These are phyloP conservation scores for Clonostachys sp. DNA, from an alignment of 2,329 filamentous ascomycete genomes.

Conservation along the genomic window DNA sequence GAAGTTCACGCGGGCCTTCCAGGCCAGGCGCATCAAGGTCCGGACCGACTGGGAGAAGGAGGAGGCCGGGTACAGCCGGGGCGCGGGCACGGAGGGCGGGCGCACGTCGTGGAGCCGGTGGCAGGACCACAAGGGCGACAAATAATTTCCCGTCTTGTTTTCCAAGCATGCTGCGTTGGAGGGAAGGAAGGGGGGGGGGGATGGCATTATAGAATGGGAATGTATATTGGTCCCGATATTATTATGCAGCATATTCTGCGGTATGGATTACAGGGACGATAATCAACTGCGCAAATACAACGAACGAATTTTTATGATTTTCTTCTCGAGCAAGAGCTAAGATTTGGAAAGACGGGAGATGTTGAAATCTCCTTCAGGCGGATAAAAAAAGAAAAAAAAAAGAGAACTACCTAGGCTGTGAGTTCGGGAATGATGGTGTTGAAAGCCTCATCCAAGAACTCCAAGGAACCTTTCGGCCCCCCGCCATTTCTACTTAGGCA, in stretches of 20 bases:
- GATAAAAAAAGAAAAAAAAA: too few species aligned
- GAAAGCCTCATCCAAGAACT: slow-evolving; percentile 2
- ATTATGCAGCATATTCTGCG: not conserved
- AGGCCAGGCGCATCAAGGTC: slow-evolving; percentile 59
- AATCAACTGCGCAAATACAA: not conserved
- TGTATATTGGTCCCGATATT: not conserved
- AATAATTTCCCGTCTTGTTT: not conserved
- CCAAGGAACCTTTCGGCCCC: slow-evolving; percentile 1
- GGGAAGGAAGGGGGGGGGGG: not conserved
- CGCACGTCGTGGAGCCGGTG: slow-evolving; percentile 28
- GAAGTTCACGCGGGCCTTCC: slow-evolving; percentile 67
- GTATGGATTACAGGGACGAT: not conserved
- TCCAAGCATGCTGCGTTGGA: not conserved
- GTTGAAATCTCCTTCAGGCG: too few species aligned
- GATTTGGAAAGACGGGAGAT: too few species aligned
- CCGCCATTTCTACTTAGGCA: slow-evolving; percentile 9
- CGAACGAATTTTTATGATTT: not conserved
- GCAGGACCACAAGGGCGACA: slow-evolving; percentile 15
- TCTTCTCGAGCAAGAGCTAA: not conserved
- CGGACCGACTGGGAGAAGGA: slow-evolving; percentile 65
- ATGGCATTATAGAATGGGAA: not conserved
- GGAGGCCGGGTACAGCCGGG: slow-evolving; percentile 60
- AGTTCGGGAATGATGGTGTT: not conserved
- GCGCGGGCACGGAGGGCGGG: slow-evolving; percentile 45
- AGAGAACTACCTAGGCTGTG: too few species aligned